Evolutionary conservation across 2,329 filamentous ascomycete genomes (phyloP).

Genomic region (Pseudogymnoascus sp.): DNA sequence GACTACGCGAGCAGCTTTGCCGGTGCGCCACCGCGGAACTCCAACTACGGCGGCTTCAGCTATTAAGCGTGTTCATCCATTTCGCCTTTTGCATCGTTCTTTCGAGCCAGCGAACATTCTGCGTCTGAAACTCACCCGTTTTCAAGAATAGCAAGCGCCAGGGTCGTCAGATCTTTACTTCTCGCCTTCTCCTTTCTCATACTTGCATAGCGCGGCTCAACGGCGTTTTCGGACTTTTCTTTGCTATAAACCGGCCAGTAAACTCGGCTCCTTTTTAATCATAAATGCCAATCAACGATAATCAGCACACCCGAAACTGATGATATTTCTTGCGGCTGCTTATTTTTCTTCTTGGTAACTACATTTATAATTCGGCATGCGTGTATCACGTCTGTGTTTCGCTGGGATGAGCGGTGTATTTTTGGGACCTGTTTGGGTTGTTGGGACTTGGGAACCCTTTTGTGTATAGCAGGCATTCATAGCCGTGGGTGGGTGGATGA

Average conservation of each 20-base stretch:
- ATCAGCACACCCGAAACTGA: not conserved
- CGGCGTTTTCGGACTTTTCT: slow-evolving; percentile 1
- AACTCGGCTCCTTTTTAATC: not conserved
- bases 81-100: not conserved
- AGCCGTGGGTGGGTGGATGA: not conserved
- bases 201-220: slow-evolving; percentile 6
- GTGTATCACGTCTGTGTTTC: slow-evolving; percentile 1
- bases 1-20: slow-evolving; percentile 21
- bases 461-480: not conserved
- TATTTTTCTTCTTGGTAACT: not conserved
- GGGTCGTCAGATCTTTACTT: not conserved
- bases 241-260: not conserved
- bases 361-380: not conserved
- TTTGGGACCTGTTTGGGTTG: not conserved
- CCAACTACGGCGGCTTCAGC: slow-evolving; percentile 26
- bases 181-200: slow-evolving; percentile 4
- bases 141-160: not conserved
- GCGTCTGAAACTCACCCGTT: not conserved
- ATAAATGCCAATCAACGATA: not conserved
- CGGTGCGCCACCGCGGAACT: slow-evolving; percentile 21
- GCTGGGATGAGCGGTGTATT: not conserved
- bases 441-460: not conserved
- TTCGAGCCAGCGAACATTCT: not conserved
- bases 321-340: not conserved
- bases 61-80: slow-evolving; percentile 16